Base-by-base conservation (phyloP, 257 asterid genomes). In the Henckelia pumila region DNA sequence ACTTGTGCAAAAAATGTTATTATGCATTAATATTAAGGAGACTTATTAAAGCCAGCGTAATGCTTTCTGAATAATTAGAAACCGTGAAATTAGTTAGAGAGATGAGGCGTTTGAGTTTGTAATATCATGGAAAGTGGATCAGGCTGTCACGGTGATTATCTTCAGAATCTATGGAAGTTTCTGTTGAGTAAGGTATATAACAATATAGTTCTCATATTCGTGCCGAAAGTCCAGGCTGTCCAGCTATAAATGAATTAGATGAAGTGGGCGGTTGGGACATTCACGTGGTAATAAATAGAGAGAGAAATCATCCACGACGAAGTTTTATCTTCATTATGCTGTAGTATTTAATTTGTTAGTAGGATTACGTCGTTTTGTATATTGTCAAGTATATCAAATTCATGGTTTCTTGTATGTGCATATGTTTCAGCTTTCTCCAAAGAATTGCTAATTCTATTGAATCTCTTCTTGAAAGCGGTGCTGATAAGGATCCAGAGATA, bases 401-500 rank as follows among this genome's bases (percentile, higher is more conserved):
- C 28, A 33, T 13, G 50, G 6, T 26, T 60, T 52, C 22, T 68
- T 7, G 37, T 28, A 21, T 69, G 64, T 71, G 71, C 44, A 63
- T 25, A 28, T 57, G 79, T 76, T 67, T 64, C 89, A 93, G 98
- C 47, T 90, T 82, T 90, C 94, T 93, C 73, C 83, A 64, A 67
- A 74, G 69, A 63, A 78, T 90, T 66, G 81, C 89, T 20, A 79
- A 75, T 70, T 79, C 95, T 64, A 75, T 93, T 28, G 84, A 70
- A 61, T 67, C 26, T 53, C 97, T 93, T 76, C 94, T 93, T 28
- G 75, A 81, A 73, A 79, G 82, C 76, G 99, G 99, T 64, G 97
- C 91, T 71, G 97, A 93, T 66, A 88, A 81, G 86, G 97, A 89
- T 71, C 90, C 97, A 5, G 97, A 90, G 77, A 81, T 85, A 76